Percentiles rank a stretch among this genome's conserved stretches.
Evolutionary conservation across 2,329 filamentous ascomycete species (phyloP).

Genomic region (Microcyclospora pomicola): DNA sequence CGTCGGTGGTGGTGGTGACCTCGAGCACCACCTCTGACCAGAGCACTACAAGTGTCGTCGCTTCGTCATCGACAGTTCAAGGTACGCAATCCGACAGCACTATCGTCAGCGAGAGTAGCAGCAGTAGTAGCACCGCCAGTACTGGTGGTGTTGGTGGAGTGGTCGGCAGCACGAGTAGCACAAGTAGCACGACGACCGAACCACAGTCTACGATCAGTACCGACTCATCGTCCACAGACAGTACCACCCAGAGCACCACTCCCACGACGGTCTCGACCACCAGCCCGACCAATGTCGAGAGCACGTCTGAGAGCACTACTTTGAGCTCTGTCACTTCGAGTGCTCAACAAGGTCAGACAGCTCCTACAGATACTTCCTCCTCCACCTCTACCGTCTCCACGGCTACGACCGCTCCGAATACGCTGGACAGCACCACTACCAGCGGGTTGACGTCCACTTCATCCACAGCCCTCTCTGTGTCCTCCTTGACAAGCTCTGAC

Average conservation of each 20-base stretch:
- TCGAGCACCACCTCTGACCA: background rate
- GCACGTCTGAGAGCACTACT: too few relatives aligned
- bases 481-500: too few relatives aligned
- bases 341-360: background rate
- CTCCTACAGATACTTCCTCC: background rate
- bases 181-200: too few relatives aligned
- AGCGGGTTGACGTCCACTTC: conserved; percentile 5
- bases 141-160: background rate
- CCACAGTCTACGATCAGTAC: too few relatives aligned
- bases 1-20: background rate
- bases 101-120: background rate
- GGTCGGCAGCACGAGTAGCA: too few relatives aligned
- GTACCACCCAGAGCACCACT: too few relatives aligned
- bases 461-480: too few relatives aligned
- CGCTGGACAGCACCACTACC: conserved; percentile 3
- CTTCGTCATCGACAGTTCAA: background rate
- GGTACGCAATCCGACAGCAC: background rate
- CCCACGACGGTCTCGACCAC: too few relatives aligned
- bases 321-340: too few relatives aligned
- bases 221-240: too few relatives aligned
- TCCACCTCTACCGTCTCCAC: background rate
- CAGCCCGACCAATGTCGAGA: too few relatives aligned
- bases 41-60: background rate
- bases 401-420: conserved; percentile 3
- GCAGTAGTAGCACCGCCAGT: background rate